Evolutionary conservation across 768 basidiomycete genomes (phyloP).

Genomic region (Mycena alexandri): DNA sequence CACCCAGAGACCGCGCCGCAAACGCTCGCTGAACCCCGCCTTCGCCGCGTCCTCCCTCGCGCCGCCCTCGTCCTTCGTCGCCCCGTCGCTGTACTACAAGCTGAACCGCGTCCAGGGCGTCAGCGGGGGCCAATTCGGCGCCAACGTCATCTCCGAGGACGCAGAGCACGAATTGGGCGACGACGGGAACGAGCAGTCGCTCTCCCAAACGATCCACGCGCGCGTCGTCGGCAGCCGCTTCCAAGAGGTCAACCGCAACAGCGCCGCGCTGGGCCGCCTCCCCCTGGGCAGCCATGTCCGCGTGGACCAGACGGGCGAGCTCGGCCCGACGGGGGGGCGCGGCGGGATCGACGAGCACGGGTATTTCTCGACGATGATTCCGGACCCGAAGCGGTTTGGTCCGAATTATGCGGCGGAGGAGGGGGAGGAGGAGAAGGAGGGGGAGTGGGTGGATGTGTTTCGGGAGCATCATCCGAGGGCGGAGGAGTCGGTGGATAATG

Average conservation of each 20-base stretch:
- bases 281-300: slow-evolving; percentile 71
- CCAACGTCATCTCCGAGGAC: slow-evolving; percentile 8
- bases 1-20: slow-evolving; percentile 52
- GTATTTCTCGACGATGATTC: slow-evolving; percentile 54
- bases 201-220: slow-evolving; percentile 71
- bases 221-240: slow-evolving; percentile 78
- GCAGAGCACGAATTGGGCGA: slow-evolving; percentile 3
- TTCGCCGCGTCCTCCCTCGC: slow-evolving; percentile 76
- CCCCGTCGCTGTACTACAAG: slow-evolving; percentile 85
- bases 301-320: slow-evolving; percentile 64
- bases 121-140: slow-evolving; percentile 67
- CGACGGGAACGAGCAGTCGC: slow-evolving; percentile 59
- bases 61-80: slow-evolving; percentile 84
- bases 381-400: slow-evolving; percentile 66
- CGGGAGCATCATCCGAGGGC: slow-evolving; percentile 29
- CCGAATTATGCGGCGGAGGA: slow-evolving; percentile 62
- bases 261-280: slow-evolving; percentile 67
- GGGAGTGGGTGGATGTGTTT: slow-evolving; percentile 37
- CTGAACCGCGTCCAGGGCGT: slow-evolving; percentile 72
- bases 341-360: slow-evolving; percentile 40
- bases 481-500: slow-evolving; percentile 35
- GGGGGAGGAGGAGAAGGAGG: slow-evolving; percentile 50
- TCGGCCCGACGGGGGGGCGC: slow-evolving; percentile 49
- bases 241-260: slow-evolving; percentile 77
- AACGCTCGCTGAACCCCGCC: slow-evolving; percentile 72